phyloP scores from a whole-genome alignment of 1,284 basidiomycete species.

The Microbotryum saponariae region DNA sequence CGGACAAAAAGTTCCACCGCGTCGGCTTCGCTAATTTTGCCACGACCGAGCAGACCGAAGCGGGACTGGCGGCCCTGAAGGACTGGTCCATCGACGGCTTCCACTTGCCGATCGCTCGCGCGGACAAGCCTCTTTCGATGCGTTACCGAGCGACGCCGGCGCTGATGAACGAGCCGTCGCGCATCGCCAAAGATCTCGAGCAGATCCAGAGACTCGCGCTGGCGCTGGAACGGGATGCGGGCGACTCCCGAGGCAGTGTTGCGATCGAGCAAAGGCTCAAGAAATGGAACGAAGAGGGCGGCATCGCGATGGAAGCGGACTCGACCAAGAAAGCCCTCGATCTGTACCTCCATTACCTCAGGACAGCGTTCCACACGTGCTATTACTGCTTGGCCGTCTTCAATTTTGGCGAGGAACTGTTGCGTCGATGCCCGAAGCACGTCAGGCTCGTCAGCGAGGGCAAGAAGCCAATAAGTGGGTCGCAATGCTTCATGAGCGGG shows the following conservation, averaged over 20 bases:
- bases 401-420: slow-evolving; percentile 86
- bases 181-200: slow-evolving; percentile 66
- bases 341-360: slow-evolving; percentile 73
- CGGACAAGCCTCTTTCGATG: slow-evolving; percentile 66
- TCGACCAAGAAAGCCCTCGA: slow-evolving; percentile 66
- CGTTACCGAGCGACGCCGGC: slow-evolving; percentile 71
- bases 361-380: slow-evolving; percentile 78
- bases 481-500: neutral
- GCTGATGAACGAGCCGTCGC: slow-evolving; percentile 64
- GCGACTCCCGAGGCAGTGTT: slow-evolving; percentile 39
- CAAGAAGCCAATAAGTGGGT: slow-evolving; percentile 39
- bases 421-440: slow-evolving; percentile 86
- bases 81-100: slow-evolving; percentile 53
- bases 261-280: slow-evolving; percentile 37
- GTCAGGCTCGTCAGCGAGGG: slow-evolving; percentile 47
- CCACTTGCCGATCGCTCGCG: slow-evolving; percentile 79
- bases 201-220: slow-evolving; percentile 62
- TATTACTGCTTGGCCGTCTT: slow-evolving; percentile 89
- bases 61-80: neutral
- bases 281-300: slow-evolving; percentile 27
- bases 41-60: slow-evolving; percentile 62
- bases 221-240: slow-evolving; percentile 62
- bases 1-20: slow-evolving; percentile 81
- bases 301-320: slow-evolving; percentile 27
- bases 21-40: slow-evolving; percentile 82